phyloP scores from a whole-genome alignment of 2,329 filamentous ascomycete genomes.

The Trichoderma asperellum region DNA sequence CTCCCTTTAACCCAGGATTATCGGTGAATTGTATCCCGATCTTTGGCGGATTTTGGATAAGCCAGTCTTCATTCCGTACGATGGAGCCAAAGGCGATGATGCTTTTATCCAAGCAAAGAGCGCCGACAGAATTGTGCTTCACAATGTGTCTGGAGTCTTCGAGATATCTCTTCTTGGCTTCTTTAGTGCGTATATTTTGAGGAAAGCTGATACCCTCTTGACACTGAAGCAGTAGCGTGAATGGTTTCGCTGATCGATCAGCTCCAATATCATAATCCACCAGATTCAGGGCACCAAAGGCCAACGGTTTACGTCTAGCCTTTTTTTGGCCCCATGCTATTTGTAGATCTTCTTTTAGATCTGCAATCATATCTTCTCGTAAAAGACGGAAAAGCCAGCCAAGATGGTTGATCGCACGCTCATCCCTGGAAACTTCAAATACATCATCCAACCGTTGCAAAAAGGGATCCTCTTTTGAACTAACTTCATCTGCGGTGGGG shows the following conservation, averaged over 20 bases:
- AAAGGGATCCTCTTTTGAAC: conserved; percentile 56
- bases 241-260: conserved; percentile 38
- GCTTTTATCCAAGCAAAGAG: conserved; percentile 54
- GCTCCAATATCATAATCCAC: conserved; percentile 44
- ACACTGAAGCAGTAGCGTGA: conserved; percentile 47
- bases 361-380: conserved; percentile 70
- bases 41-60: conserved; percentile 50
- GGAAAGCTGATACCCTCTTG: conserved; percentile 53
- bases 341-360: conserved; percentile 65
- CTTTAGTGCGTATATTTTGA: conserved; percentile 31
- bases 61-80: conserved; percentile 53
- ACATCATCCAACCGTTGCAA: conserved; percentile 58
- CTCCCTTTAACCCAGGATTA: conserved; percentile 48
- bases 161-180: conserved; percentile 51
- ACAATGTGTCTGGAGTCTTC: conserved; percentile 54
- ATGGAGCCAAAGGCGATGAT: conserved; percentile 65
- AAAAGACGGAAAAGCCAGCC: conserved; percentile 75
- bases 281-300: conserved; percentile 48
- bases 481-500: conserved; percentile 68
- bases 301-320: conserved; percentile 46
- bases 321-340: conserved; percentile 53
- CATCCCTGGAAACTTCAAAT: conserved; percentile 41
- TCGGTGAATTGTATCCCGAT: conserved; percentile 58
- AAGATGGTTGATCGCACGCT: conserved; percentile 56
- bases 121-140: conserved; percentile 65